A percentile compares a stretch with the other conserved stretches of the same genome.
Evolutionary conservation across 2,329 filamentous ascomycete genomes (phyloP).

Genomic region (Cladosporium sp.): DNA sequence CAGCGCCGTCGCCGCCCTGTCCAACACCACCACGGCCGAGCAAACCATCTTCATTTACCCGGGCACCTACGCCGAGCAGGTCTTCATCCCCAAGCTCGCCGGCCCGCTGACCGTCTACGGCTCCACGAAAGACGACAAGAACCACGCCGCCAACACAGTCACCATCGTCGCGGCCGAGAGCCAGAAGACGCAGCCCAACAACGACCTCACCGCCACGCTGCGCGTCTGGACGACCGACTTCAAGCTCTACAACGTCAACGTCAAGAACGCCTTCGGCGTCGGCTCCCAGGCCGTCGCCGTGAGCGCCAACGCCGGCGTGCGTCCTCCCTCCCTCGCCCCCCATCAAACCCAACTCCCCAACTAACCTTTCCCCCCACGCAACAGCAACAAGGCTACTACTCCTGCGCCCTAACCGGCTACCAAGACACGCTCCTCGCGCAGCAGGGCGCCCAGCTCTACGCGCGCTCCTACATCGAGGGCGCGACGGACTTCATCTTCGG

Average conservation of each 20-base stretch:
- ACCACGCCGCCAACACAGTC: conserved; percentile 53
- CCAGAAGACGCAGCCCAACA: conserved; percentile 43
- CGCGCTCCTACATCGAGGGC: conserved; percentile 51
- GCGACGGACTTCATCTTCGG: conserved; percentile 58
- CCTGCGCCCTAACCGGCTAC: conserved; percentile 48
- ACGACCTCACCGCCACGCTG: conserved; percentile 51
- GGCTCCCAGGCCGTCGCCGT: conserved; percentile 50
- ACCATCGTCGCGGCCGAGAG: conserved; percentile 46
- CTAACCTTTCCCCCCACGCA: not conserved
- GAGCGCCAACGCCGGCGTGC: conserved; percentile 41
- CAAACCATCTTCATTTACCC: conserved; percentile 59
- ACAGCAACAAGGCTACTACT: conserved; percentile 52
- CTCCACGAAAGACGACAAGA: conserved; percentile 47
- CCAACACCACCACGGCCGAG: conserved; percentile 42
- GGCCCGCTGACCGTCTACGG: conserved; percentile 53
- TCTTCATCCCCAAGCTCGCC: conserved; percentile 45
- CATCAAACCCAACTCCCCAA: not conserved
- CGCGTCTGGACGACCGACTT: conserved; percentile 45
- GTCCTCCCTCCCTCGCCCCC: conserved; percentile 3
- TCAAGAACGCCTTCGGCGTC: conserved; percentile 44
- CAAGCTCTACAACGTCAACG: conserved; percentile 58
- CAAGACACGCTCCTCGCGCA: conserved; percentile 51
- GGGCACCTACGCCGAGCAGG: conserved; percentile 57
- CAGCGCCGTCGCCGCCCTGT: conserved; percentile 53
- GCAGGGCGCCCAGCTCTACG: conserved; percentile 51